phyloP scores from a whole-genome alignment of 2,329 filamentous ascomycete genomes.

The Phaeosphaeriaceae sp. region DNA sequence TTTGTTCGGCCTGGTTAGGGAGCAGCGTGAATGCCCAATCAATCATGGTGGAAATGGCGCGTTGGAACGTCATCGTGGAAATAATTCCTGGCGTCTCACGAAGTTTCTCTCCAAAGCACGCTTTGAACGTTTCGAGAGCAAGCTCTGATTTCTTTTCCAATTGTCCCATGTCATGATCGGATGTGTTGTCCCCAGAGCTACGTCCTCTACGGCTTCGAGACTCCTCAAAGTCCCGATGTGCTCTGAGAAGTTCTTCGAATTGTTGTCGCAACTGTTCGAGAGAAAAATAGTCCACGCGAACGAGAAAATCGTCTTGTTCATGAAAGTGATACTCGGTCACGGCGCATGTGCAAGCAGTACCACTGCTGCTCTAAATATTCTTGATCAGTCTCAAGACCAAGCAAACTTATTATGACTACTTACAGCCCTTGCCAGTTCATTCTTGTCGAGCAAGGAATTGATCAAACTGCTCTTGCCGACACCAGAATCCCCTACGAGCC shows the following conservation, averaged over 20 bases:
- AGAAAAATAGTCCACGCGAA: slow-evolving; percentile 37
- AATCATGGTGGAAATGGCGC: slow-evolving; percentile 20
- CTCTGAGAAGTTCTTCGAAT: slow-evolving; percentile 44
- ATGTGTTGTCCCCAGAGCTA: not conserved
- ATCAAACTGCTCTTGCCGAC: slow-evolving; percentile 60
- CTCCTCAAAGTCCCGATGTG: slow-evolving; percentile 48
- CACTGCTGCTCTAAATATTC: slow-evolving; percentile 51
- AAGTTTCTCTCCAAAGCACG: slow-evolving; percentile 17
- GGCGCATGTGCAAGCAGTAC: slow-evolving; percentile 57
- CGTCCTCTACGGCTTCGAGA: slow-evolving; percentile 15
- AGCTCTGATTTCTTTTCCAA: slow-evolving; percentile 40
- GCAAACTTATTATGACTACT: slow-evolving; percentile 24
- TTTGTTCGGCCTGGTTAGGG: slow-evolving; percentile 3
- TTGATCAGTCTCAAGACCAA: slow-evolving; percentile 8
- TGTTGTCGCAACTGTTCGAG: slow-evolving; percentile 37
- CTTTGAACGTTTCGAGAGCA: slow-evolving; percentile 30
- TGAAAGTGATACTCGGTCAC: slow-evolving; percentile 57
- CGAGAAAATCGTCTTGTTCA: slow-evolving; percentile 34
- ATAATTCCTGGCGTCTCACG: slow-evolving; percentile 14
- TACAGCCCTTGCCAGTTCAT: slow-evolving; percentile 53
- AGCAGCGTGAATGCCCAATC: slow-evolving; percentile 18
- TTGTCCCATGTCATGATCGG: slow-evolving; percentile 9
- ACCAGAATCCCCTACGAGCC: slow-evolving; percentile 59
- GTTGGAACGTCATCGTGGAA: slow-evolving; percentile 14
- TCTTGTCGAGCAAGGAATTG: slow-evolving; percentile 56